Base-by-base conservation (phyloP, 352 stramenopile genomes). In the Phytophthora kernoviae region DNA sequence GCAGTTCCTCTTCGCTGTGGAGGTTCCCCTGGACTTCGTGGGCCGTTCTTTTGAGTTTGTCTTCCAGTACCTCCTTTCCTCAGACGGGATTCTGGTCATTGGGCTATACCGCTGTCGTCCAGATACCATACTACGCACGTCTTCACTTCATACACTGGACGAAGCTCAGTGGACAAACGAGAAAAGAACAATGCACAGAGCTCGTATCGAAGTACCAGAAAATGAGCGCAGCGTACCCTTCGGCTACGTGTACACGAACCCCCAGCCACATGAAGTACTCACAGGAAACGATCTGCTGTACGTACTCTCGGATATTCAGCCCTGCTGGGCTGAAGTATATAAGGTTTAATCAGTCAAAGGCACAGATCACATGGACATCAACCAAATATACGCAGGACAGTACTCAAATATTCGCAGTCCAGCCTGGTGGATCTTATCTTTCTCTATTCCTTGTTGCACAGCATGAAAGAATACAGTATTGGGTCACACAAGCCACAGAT, bases 181-280 rank as follows among this genome's bases (percentile, higher is more conserved):
- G 5, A 47, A 48, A 20, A 57, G 54, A 46, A 24, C 65, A 58
- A 39, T 33, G 12, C 40, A 50, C 37, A 62, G 59, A 49, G 67
- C 75, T 21, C 74, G 84, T 21, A 73, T 88, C 26, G 67, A 93
- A 59, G 52, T 91, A 12, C 58, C 70, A 0, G 81, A 90, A 45
- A 61, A 47, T 8, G 63, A 84, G 37, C 84, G 84, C 21, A 89
- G 70, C 40, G 71, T 92, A 12, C 81, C 85, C 0, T 94, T 88
- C 34, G 85, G 85, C 7, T 94, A 90, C 51, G 83, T 91, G 43
- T 94, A 91, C 55, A 80, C 90, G 54, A 94, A 91, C 57, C 85
- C 85, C 20, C 76, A 88, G 40, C 77, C 85, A 11, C 58, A 75
- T 20, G 85, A 94, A 34, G 46, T 89, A 8, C 61, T 94, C 36